Evolutionary conservation across 116 monocot genomes (phyloP), one percentile per base, ranked within the genome.

Genomic region (Papilionanthe hybrid): DNA sequence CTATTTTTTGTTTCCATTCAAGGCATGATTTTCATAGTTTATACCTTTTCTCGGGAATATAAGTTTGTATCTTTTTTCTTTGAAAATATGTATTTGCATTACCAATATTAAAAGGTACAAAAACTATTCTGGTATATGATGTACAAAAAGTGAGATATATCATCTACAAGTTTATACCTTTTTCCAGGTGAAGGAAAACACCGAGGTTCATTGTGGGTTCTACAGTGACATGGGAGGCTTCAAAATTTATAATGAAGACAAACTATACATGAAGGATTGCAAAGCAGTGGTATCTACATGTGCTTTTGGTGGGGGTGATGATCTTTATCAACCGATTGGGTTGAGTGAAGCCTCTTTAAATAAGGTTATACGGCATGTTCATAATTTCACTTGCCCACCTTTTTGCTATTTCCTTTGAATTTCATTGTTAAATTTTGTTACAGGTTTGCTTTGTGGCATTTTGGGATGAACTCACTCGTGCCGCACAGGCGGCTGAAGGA

Each of bases 241-340:
- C 82, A 86, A 79, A 53, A 84, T 99, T 76, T 93, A 93, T 82
- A 89, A 91, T 58, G 82, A 93, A 41, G 99, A 99, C 75, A 93
- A 83, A 83, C 84, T 42, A 17, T 99, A 89, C 80, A 91, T 99
- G 99, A 82, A 81, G 83, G 80, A 84, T 58, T 99, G 99, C 82
- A 85, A 85, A 82, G 93, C 83, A 17, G 99, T 95, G 76, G 89
- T 99, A 37, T 93, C 95, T 55, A 99, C 95, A 75, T 99, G 99
- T 90, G 93, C 99, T 57, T 99, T 99, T 93, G 99, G 99, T 75
- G 99, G 99, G 44, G 99, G 99, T 23, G 99, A 99, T 80, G 91
- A 99, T 84, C 90, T 99, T 28, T 95, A 95, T 86, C 99, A 99
- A 83, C 99, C 99, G 43, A 93, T 95, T 85, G 99, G 99, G 42